phyloP scores from a whole-genome alignment of 1,284 basidiomycete genomes.

The Athelia psychrophila region DNA sequence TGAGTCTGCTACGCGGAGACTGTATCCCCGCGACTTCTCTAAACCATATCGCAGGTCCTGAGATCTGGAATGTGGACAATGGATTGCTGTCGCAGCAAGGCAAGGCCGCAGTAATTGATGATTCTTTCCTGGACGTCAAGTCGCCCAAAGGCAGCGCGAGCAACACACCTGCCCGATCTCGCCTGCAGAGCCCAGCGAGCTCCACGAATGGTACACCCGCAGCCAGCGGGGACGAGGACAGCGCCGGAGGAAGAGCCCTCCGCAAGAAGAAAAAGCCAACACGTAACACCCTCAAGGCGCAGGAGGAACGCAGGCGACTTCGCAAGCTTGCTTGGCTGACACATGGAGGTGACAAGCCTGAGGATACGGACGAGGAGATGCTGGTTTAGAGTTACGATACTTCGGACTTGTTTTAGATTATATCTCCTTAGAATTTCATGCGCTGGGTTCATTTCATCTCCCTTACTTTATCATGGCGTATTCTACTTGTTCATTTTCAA shows the following conservation, averaged over 20 bases:
- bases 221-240: conserved; percentile 69
- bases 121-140: conserved; percentile 59
- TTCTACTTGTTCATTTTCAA: too few species aligned
- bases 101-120: conserved; percentile 83
- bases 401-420: conserved; percentile 4
- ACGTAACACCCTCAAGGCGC: conserved; percentile 87
- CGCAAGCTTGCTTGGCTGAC: conserved; percentile 85
- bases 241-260: conserved; percentile 34
- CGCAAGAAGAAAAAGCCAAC: conserved; percentile 93
- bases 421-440: conserved; percentile 1
- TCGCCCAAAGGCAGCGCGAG: conserved; percentile 67
- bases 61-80: conserved; percentile 80
- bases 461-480: too few species aligned
- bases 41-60: conserved; percentile 50
- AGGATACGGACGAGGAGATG: conserved; percentile 72
- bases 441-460: too few species aligned
- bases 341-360: conserved; percentile 76
- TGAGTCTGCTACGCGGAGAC: conserved; percentile 34
- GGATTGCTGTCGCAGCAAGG: conserved; percentile 87
- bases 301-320: conserved; percentile 77
- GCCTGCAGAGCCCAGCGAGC: conserved; percentile 60
- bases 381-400: conserved; percentile 10
- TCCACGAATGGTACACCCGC: conserved; percentile 67
- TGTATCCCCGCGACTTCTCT: conserved; percentile 10
- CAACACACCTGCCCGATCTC: conserved; percentile 66